A percentile compares a stretch with the other conserved stretches of the same genome.
Conservation (phyloP, 257 asterid genomes). For the Lantana camara region DNA sequence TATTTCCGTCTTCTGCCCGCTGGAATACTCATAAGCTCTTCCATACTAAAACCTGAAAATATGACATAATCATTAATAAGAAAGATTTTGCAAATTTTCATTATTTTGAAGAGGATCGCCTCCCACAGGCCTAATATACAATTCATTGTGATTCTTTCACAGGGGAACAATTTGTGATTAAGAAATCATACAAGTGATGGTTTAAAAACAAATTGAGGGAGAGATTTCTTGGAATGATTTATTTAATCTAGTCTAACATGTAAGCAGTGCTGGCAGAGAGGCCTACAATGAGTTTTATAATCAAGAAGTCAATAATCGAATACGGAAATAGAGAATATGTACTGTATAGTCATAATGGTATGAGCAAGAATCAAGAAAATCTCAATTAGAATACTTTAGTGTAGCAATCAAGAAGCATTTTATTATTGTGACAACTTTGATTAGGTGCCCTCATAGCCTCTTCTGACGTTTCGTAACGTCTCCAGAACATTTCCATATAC, state of each 20-base stretch:
- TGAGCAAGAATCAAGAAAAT: conserved; percentile 26
- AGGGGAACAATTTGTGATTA: conserved; percentile 11
- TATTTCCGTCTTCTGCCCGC: conserved; percentile 91
- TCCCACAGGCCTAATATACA: conserved; percentile 9
- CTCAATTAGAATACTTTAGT: conserved; percentile 6
- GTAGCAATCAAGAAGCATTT: not conserved
- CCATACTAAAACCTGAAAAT: conserved; percentile 77
- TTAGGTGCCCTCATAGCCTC: no score
- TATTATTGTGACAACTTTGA: no score
- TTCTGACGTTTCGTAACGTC: no score
- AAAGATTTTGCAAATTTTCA: not conserved
- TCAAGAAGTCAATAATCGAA: conserved; percentile 32
- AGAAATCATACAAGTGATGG: conserved; percentile 18
- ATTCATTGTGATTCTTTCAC: conserved; percentile 3
- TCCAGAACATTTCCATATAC: no score
- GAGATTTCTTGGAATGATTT: conserved; percentile 17
- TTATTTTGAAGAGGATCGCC: conserved; percentile 14
- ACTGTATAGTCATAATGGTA: conserved; percentile 17
- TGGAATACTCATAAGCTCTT: conserved; percentile 88
- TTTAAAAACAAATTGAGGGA: conserved; percentile 6
- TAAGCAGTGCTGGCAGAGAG: conserved; percentile 23
- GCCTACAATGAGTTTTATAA: conserved; percentile 20
- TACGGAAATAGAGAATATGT: not conserved
- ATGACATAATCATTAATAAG: not conserved
- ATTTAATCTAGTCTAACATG: conserved; percentile 22